Conservation (phyloP, 2,329 filamentous ascomycete species). For the Colletotrichum brevisporum region DNA sequence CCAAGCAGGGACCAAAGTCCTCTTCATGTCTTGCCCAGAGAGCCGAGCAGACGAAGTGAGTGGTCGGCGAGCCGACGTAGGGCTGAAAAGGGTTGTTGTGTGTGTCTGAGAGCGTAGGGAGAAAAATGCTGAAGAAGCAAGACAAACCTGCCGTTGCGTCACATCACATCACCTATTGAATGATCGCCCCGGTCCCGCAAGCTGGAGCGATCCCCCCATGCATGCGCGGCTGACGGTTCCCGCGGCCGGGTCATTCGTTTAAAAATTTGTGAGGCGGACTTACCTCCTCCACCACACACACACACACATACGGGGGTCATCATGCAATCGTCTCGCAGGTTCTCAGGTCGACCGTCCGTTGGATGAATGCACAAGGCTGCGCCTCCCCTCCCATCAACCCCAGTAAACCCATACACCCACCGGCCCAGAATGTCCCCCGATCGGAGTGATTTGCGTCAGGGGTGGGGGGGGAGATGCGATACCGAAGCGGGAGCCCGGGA, state of each 20-base stretch:
- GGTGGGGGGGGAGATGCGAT: constrained; percentile 4
- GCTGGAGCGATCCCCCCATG: no score
- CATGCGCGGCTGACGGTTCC: constrained; percentile 11
- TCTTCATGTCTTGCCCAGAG: background rate
- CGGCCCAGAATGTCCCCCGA: background rate
- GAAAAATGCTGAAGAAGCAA: background rate
- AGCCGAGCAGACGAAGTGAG: background rate
- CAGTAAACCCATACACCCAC: no score
- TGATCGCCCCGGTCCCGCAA: no score
- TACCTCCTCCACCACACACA: background rate
- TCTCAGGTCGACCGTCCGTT: background rate
- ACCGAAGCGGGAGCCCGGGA: constrained; percentile 16
- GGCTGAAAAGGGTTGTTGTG: constrained; percentile 20
- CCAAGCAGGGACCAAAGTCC: no score
- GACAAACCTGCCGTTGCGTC: background rate
- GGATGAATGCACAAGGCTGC: background rate
- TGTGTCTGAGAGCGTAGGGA: background rate
- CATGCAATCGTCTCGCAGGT: background rate
- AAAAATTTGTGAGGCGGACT: constrained; percentile 13
- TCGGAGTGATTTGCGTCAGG: constrained; percentile 24
- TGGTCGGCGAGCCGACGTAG: constrained; percentile 24
- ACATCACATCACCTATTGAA: no score
- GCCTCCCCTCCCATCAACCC: constrained; percentile 1
- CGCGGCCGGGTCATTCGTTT: background rate
- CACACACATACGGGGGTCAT: no score